phyloP scores from a whole-genome alignment of 1,284 basidiomycete species.

The Entoloma clypeatum region DNA sequence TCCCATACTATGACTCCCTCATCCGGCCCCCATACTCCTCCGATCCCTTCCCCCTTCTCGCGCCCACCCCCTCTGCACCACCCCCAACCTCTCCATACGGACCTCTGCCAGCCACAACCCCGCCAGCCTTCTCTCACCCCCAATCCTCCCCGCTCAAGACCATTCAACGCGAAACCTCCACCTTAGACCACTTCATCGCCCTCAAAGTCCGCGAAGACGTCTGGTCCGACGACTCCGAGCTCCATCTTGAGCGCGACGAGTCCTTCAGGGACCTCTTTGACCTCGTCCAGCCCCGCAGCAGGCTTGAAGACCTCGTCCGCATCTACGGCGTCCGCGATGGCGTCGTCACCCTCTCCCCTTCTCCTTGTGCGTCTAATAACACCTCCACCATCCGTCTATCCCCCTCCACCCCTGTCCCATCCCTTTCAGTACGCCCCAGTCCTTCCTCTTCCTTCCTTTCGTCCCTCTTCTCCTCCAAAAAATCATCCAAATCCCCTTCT shows the following conservation, averaged over 20 bases:
- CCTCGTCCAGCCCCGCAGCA: slow-evolving; percentile 63
- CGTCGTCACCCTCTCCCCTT: slow-evolving; percentile 36
- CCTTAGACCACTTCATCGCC: slow-evolving; percentile 74
- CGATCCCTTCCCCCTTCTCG: slow-evolving; percentile 62
- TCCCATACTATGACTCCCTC: slow-evolving; percentile 58
- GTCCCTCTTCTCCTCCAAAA: slow-evolving; percentile 11
- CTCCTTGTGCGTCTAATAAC: not conserved
- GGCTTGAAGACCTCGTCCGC: slow-evolving; percentile 69
- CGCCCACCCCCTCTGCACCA: slow-evolving; percentile 22
- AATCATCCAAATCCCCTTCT: slow-evolving; percentile 11
- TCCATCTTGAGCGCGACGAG: slow-evolving; percentile 70
- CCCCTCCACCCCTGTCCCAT: not conserved
- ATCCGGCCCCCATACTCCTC: slow-evolving; percentile 65
- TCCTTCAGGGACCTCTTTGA: slow-evolving; percentile 73
- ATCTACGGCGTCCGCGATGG: slow-evolving; percentile 55
- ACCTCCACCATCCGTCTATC: slow-evolving; percentile 5
- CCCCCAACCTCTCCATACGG: slow-evolving; percentile 22
- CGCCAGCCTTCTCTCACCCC: slow-evolving; percentile 21
- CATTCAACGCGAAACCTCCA: slow-evolving; percentile 62
- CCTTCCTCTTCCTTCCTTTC: slow-evolving; percentile 15
- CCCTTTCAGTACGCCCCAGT: no score
- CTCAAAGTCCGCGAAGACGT: slow-evolving; percentile 76
- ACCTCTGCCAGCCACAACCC: slow-evolving; percentile 20
- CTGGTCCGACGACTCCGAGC: slow-evolving; percentile 63
- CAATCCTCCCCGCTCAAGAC: slow-evolving; percentile 26